These are phyloP conservation scores for Moesziomyces parantarcticus DNA, from an alignment of 1,284 basidiomycete genomes.

Conservation along the genomic window DNA sequence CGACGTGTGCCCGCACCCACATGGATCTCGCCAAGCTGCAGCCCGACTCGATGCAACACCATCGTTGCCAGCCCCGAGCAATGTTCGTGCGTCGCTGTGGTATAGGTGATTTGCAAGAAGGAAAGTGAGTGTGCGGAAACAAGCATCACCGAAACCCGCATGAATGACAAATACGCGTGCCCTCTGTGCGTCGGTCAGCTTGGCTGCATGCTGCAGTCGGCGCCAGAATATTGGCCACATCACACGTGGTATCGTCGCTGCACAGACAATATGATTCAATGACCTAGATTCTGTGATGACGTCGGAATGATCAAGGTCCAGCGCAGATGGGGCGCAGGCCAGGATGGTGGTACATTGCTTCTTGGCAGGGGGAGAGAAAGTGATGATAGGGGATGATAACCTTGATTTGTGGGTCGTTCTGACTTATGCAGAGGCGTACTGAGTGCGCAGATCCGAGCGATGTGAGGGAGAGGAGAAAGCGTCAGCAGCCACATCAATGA, in stretches of 20 bases:
- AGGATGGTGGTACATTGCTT: constrained; percentile 30
- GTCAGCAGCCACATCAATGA: neutral
- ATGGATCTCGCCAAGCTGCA: constrained; percentile 7
- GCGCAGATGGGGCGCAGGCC: neutral
- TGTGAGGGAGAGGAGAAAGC: neutral
- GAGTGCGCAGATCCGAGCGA: neutral
- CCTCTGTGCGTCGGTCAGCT: too few species aligned
- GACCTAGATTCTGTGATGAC: too few species aligned
- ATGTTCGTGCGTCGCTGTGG: too few species aligned
- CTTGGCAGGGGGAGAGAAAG: constrained; percentile 6
- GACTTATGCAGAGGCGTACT: constrained; percentile 33
- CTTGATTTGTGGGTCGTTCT: neutral
- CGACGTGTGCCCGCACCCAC: constrained; percentile 6
- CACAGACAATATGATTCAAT: too few species aligned
- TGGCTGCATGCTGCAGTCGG: too few species aligned
- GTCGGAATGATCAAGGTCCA: too few species aligned
- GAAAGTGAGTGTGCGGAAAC: too few species aligned
- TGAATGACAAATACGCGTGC: too few species aligned
- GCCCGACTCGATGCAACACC: constrained; percentile 20
- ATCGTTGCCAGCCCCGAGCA: neutral
- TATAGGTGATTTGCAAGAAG: too few species aligned
- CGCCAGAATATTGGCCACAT: too few species aligned
- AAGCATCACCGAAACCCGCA: too few species aligned
- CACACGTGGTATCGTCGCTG: too few species aligned
- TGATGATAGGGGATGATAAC: neutral